A percentile compares a stretch with the other conserved stretches of the same genome.
phyloP scores from a whole-genome alignment of 495 filamentous ascomycete species.

The Talaromyces borbonicus region DNA sequence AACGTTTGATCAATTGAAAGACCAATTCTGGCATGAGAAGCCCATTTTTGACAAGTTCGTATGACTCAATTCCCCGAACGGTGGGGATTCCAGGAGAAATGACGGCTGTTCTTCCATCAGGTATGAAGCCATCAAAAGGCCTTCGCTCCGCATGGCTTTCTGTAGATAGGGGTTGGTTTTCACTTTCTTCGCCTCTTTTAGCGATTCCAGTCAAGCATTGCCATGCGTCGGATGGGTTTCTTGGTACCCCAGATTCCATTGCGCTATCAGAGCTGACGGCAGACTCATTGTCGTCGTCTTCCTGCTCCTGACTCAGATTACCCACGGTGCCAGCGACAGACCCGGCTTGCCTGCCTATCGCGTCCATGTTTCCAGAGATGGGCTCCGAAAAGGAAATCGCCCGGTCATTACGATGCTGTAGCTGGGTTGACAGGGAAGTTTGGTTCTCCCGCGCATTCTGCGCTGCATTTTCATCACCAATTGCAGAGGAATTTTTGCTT shows the following conservation, averaged over 20 bases:
- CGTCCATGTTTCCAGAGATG: constrained; percentile 29
- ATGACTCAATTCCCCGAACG: constrained; percentile 29
- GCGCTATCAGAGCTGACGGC: constrained; percentile 23
- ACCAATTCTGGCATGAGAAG: constrained; percentile 37
- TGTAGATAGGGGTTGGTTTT: background rate
- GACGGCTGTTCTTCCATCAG: constrained; percentile 21
- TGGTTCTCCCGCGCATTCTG: constrained; percentile 10
- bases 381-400: constrained; percentile 13
- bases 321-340: constrained; percentile 10
- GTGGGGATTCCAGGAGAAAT: constrained; percentile 16
- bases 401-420: constrained; percentile 12
- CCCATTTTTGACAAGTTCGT: constrained; percentile 41
- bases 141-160: constrained; percentile 3
- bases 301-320: constrained; percentile 1
- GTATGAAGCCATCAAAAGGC: constrained; percentile 9
- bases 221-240: constrained; percentile 41
- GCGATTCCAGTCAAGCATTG: constrained; percentile 35
- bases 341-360: constrained; percentile 19
- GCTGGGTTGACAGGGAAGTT: constrained; percentile 19
- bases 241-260: constrained; percentile 22
- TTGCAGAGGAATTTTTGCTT: constrained; percentile 27
- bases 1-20: constrained; percentile 42
- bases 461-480: background rate
- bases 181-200: constrained; percentile 18
- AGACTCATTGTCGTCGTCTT: constrained; percentile 31